Evolutionary conservation across 257 asterid genomes (phyloP), one percentile per base, ranked within the genome.

Genomic region (Forsythia suspensa): DNA sequence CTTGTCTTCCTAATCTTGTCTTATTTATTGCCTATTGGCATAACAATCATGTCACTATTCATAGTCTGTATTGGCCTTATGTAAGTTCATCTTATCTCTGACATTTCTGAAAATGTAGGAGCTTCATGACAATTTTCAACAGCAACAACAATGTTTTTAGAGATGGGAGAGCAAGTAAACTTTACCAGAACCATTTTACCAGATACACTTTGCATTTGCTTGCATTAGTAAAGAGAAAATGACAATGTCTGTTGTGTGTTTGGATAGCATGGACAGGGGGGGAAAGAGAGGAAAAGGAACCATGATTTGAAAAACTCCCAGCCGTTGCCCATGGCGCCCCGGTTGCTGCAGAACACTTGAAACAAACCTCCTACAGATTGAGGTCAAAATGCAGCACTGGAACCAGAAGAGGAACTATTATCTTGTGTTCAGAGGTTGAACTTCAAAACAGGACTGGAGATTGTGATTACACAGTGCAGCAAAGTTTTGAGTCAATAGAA

Each of bases 401-500:
- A 44, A 52, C 20, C 72, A 42, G 10, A 42, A 77, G n/a, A 71
- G 37, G 42, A 46, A 43, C 39, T 38, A 8, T 29, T 51, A 43
- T 39, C 43, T 38, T 51, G 63, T 82, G 87, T 80, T 75, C 72
- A 65, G 79, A 82, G 86, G 73, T 76, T 70, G 83, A 82, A 80
- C 87, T n/a, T 55, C 80, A 82, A 36, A 36, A 40, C 21, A 82
- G 18, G 9, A 36, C 36, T 69, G 44, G 69, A 8, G 72, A 39
- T 61, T 43, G 57, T n/a, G 37, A 51, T 82, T 82, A 95, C 52
- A 90, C 87, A 0, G 96, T 86, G 91, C 99, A 95, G 84, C 99
- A 95, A 81, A 94, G 90, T 76, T 95, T 95, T 5, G 98, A 87
- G 81, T 93, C 97, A 68, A 95, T 90, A 48, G 98, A 92, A 69